These are phyloP conservation scores for Podosphaera fusca DNA, from an alignment of 2,329 filamentous ascomycete species.

Conservation along the genomic window DNA sequence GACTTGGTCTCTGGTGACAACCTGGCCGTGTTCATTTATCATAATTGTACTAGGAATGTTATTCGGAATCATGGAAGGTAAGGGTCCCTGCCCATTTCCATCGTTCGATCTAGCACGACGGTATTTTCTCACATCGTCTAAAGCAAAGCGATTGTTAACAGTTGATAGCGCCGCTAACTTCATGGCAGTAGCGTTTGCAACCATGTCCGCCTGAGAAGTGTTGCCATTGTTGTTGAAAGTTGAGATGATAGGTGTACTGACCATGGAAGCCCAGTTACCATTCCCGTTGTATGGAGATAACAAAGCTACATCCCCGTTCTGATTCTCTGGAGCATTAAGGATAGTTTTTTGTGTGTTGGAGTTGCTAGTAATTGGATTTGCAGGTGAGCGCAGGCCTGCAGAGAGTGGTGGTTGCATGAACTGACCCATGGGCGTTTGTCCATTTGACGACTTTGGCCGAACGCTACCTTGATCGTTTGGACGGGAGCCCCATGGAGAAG, in stretches of 20 bases:
- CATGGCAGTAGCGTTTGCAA: conserved; percentile 96
- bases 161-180: conserved; percentile 91
- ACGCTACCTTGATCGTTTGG: conserved; percentile 24
- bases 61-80: conserved; percentile 34
- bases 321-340: conserved; percentile 47
- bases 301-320: conserved; percentile 49
- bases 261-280: conserved; percentile 95
- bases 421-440: conserved; percentile 76
- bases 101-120: conserved; percentile 79
- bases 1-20: conserved; percentile 67
- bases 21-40: conserved; percentile 82
- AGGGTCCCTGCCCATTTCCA: conserved; percentile 39
- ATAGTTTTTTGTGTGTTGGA: conserved; percentile 65
- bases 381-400: conserved; percentile 56
- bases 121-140: conserved; percentile 94
- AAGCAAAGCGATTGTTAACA: conserved; percentile 90
- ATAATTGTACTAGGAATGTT: conserved; percentile 52
- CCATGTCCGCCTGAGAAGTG: conserved; percentile 69
- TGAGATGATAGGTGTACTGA: conserved; percentile 86
- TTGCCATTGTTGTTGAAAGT: conserved; percentile 44
- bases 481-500: conserved; percentile 54
- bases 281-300: conserved; percentile 68
- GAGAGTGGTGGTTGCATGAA: conserved; percentile 66
- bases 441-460: conserved; percentile 56
- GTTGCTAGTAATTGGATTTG: conserved; percentile 41